Evolutionary conservation across 805 yeast genomes (phyloP).

Genomic region (Cephaloascus albidus): DNA sequence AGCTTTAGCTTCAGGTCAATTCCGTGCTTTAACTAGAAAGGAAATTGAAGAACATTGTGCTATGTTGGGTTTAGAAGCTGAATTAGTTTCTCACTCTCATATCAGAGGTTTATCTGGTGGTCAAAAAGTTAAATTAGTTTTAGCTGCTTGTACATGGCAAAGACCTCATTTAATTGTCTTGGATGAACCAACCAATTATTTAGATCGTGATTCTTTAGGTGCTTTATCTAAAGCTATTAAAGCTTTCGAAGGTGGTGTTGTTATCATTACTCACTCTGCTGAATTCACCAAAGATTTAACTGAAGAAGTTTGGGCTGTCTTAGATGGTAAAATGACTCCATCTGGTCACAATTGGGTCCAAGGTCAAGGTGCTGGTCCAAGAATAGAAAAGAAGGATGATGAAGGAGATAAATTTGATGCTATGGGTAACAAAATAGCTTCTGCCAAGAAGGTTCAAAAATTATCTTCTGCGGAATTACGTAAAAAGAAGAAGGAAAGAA

Average conservation of each 20-base stretch:
- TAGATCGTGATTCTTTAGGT: slow-evolving; percentile 99
- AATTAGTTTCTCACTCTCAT: slow-evolving; percentile 99
- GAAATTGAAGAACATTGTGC: slow-evolving; percentile 99
- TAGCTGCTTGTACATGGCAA: slow-evolving; percentile 99
- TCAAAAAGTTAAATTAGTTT: slow-evolving; percentile 98
- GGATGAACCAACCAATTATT: slow-evolving; percentile 99
- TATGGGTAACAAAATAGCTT: slow-evolving; percentile 99
- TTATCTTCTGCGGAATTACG: slow-evolving; percentile 98
- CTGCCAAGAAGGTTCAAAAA: slow-evolving; percentile 94
- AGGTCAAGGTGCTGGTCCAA: slow-evolving; percentile 99
- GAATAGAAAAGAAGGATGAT: slow-evolving; percentile 93
- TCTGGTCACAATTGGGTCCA: slow-evolving; percentile 99
- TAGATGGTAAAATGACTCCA: slow-evolving; percentile 98
- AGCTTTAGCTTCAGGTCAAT: slow-evolving; percentile 99
- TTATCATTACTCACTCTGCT: slow-evolving; percentile 99
- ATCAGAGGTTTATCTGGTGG: slow-evolving; percentile 99
- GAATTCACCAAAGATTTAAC: slow-evolving; percentile 99
- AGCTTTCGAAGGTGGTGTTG: slow-evolving; percentile 99
- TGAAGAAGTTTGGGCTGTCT: slow-evolving; percentile 99
- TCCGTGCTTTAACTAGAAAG: slow-evolving; percentile 99
- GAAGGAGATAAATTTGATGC: slow-evolving; percentile 99
- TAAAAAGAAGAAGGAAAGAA: slow-evolving; percentile 99
- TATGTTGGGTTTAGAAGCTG: slow-evolving; percentile 97
- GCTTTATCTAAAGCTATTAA: slow-evolving; percentile 98
- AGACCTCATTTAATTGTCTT: slow-evolving; percentile 99